Evolutionary conservation across 805 yeast genomes (phyloP), one percentile per base, ranked within the genome.

Genomic region (Candida sithepensis): DNA sequence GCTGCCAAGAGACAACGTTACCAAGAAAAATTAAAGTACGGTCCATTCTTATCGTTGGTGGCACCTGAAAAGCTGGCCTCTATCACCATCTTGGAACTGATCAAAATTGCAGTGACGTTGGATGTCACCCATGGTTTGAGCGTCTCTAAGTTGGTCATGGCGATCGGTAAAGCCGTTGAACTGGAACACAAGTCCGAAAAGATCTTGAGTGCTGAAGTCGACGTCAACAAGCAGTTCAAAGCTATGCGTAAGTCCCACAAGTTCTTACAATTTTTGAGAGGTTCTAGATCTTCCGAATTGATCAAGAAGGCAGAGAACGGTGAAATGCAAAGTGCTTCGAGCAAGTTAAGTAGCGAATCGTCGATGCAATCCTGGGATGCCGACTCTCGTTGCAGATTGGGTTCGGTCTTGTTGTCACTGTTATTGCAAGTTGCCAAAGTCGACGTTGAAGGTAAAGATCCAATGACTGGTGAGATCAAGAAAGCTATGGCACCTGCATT

Each of bases 401-500:
- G 98, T 2, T 85, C 96, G 1, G 76, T 85, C 8, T 71, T 94
- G 49, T 74, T 87, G 12, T 81, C 96, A 2, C 71, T 85, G 55
- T 67, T 94, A 46, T 73, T 92, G 59, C 86, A 87, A 55, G 88
- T 85, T 21, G 96, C 97, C 2, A 85, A 81, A 57, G 85, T 92
- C 12, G 77, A 81, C 21, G 96, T 91, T 2, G 72, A 75, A 33
- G 97, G 91, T 41, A 73, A 69, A 1, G 97, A 92, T 61, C 97
- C 97, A 2, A 73, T 80, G 2, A 84, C 96, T 0, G 85, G 86
- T 10, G 68, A 79, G 44, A 63, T 64, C 1, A 84, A 87, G n/a
- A 67, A 68, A 28, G 95, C 91, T 19, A 71, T 77, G 36, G 92
- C 90, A 7, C 96, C 97, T 2, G 98, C 98, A 0, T 86, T 94